These are phyloP conservation scores for Ogataea neopini DNA, from an alignment of 805 yeast species.

Conservation along the genomic window DNA sequence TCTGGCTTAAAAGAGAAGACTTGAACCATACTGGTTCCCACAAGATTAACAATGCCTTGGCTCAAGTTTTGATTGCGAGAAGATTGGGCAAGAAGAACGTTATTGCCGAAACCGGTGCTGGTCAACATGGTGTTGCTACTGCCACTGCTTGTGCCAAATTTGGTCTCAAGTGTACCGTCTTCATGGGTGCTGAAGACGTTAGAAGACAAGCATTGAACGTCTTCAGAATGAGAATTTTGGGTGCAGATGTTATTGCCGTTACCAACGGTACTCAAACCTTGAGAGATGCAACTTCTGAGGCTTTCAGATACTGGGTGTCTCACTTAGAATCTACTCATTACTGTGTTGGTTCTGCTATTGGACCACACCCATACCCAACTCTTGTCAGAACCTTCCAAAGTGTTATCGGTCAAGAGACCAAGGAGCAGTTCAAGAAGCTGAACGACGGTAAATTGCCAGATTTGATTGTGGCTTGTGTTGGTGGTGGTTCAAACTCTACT, in stretches of 20 bases:
- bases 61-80: conserved; percentile 77
- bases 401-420: conserved; percentile 93
- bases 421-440: conserved; percentile 78
- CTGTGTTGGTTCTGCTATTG: conserved; percentile 97
- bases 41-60: conserved; percentile 81
- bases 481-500: conserved; percentile 97
- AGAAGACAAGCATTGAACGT: conserved; percentile 98
- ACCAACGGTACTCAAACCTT: conserved; percentile 93
- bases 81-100: conserved; percentile 75
- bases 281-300: conserved; percentile 98
- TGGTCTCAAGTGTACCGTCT: conserved; percentile 90
- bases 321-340: conserved; percentile 85
- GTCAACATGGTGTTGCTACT: conserved; percentile 92
- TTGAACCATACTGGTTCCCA: conserved; percentile 88
- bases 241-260: conserved; percentile 94
- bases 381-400: conserved; percentile 97
- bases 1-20: conserved; percentile 98
- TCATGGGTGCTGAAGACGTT: conserved; percentile 99
- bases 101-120: conserved; percentile 92
- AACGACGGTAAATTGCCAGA: conserved; percentile 87
- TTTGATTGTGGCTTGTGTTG: conserved; percentile 97
- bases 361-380: conserved; percentile 99
- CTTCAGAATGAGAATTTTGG: conserved; percentile 93
- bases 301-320: conserved; percentile 94
- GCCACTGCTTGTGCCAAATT: conserved; percentile 92